Evolutionary conservation across 2,329 filamentous ascomycete species (phyloP).

Genomic region (Saccharata proteae): DNA sequence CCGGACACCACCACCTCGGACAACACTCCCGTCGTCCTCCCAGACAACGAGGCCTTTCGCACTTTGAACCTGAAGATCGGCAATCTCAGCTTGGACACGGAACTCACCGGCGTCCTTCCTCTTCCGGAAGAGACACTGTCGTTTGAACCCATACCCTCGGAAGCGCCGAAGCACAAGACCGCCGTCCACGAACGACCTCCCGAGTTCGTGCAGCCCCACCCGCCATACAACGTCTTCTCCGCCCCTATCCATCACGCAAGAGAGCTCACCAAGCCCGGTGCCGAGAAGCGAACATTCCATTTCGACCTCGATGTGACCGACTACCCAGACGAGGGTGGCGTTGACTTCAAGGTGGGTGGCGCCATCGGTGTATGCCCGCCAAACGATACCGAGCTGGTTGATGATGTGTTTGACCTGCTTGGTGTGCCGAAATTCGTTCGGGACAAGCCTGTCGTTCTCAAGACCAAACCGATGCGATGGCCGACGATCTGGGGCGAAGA

Average conservation of each 20-base stretch:
- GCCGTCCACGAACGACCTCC: conserved; percentile 56
- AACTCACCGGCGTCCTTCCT: conserved; percentile 57
- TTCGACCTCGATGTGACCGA: conserved; percentile 95
- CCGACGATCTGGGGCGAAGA: conserved; percentile 98
- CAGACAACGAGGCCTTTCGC: conserved; percentile 75
- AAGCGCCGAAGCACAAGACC: conserved; percentile 29
- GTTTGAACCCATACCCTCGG: conserved; percentile 46
- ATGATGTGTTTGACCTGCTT: conserved; percentile 73
- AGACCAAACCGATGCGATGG: conserved; percentile 75
- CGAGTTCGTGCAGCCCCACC: conserved; percentile 84
- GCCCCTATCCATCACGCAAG: conserved; percentile 77
- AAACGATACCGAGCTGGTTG: conserved; percentile 64
- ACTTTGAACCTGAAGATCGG: conserved; percentile 67
- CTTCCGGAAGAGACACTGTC: conserved; percentile 66
- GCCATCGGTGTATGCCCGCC: conserved; percentile 89
- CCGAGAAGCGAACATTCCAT: conserved; percentile 94
- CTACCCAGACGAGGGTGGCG: conserved; percentile 71
- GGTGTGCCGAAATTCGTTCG: conserved; percentile 70
- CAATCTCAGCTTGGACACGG: conserved; percentile 56
- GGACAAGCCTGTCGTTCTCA: conserved; percentile 69
- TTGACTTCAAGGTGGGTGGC: conserved; percentile 93
- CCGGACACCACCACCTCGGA: conserved; percentile 32
- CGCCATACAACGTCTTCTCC: conserved; percentile 81
- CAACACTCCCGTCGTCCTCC: conserved; percentile 40
- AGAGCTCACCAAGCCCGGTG: conserved; percentile 75